Evolutionary conservation across 2,329 filamentous ascomycete genomes (phyloP).

Genomic region (Diaporthe capsici): DNA sequence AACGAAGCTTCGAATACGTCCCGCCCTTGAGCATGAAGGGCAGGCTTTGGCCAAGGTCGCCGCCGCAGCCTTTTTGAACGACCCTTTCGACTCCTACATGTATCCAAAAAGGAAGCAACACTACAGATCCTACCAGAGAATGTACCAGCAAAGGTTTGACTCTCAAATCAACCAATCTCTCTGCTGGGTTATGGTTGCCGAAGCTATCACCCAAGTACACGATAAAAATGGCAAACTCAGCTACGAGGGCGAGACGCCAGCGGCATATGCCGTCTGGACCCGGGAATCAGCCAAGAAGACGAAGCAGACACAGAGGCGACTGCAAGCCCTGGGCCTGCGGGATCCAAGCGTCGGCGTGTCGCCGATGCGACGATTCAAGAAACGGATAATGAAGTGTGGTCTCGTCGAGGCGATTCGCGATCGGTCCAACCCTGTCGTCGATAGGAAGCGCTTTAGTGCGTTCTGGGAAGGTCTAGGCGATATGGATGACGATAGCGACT

Average conservation of each 20-base stretch:
- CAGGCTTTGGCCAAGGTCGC: not conserved
- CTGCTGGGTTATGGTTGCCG: conserved; percentile 1
- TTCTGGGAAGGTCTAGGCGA: not conserved
- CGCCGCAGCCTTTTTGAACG: not conserved
- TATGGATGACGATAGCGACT: not conserved
- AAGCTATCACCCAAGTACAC: not conserved
- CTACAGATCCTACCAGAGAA: not conserved
- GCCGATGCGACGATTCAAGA: not conserved
- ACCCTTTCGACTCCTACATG: conserved; percentile 6
- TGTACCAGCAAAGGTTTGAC: conserved; percentile 10
- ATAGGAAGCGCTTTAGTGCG: not conserved
- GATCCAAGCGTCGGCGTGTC: not conserved
- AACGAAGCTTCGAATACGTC: not conserved
- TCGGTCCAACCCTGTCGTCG: conserved; percentile 1
- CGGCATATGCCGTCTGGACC: conserved; percentile 8
- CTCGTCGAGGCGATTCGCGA: not conserved
- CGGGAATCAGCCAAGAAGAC: conserved; percentile 4
- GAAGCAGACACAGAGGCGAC: not conserved
- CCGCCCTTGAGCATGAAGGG: not conserved
- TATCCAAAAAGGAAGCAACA: not conserved
- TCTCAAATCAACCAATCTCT: conserved; percentile 1
- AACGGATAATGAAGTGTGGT: not conserved
- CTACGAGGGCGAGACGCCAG: not conserved
- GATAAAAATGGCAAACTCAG: not conserved
- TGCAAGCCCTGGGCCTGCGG: not conserved